phyloP scores from a whole-genome alignment of 1,139 yeast species.

The Diutina ranongensis region DNA sequence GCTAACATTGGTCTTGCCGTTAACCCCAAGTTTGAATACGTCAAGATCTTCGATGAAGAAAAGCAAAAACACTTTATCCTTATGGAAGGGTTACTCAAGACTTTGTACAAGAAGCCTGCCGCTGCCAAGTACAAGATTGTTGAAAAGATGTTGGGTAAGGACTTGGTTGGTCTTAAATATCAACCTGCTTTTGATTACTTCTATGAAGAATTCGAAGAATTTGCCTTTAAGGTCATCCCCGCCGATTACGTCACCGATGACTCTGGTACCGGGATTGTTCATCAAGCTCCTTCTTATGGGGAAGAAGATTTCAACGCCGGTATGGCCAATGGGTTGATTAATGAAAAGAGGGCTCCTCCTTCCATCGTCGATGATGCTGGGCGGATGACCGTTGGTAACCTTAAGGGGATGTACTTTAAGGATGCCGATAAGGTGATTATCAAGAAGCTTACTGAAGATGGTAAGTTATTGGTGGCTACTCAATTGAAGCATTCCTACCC shows the following conservation, averaged over 20 bases:
- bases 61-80: conserved; percentile 70
- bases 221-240: conserved; percentile 70
- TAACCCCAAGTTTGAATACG: conserved; percentile 81
- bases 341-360: conserved; percentile 64
- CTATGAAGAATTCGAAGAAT: conserved; percentile 58
- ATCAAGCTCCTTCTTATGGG: conserved; percentile 98
- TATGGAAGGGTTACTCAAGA: conserved; percentile 67
- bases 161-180: conserved; percentile 68
- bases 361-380: conserved; percentile 93
- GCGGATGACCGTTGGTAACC: conserved; percentile 53
- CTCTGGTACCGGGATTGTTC: conserved; percentile 98
- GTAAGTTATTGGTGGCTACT: conserved; percentile 61
- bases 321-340: conserved; percentile 61
- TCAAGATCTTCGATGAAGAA: conserved; percentile 84
- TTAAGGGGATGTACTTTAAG: conserved; percentile 79
- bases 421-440: conserved; percentile 92
- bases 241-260: conserved; percentile 85
- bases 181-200: conserved; percentile 79
- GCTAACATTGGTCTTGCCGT: conserved; percentile 89
- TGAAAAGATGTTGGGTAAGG: conserved; percentile 68
- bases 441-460: conserved; percentile 68
- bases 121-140: conserved; percentile 78
- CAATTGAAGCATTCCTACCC: conserved; percentile 96
- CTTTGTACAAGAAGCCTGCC: conserved; percentile 89
- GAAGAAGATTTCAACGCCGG: conserved; percentile 93